Evolutionary conservation across 106 monocot species (phyloP), one percentile per base, ranked within the genome.

Genomic region (Platanthera zijinensis): DNA sequence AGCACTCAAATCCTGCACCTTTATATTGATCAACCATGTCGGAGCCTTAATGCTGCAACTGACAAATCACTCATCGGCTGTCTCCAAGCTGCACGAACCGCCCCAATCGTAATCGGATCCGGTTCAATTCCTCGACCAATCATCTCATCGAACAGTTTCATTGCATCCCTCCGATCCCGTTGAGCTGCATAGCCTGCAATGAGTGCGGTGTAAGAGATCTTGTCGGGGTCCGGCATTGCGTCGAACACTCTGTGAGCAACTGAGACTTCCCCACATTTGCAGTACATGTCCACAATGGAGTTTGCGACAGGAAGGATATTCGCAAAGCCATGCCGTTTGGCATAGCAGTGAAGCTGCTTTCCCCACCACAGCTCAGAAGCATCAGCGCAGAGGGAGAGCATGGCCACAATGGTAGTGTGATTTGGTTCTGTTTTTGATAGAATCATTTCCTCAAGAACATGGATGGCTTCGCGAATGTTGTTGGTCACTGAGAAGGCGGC

Each of bases 251-350:
- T 87, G 39, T 72, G 81, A 32, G 87, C 90, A 63, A 56, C 30
- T 12, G 25, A 77, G 5, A 87, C 77, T 47, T 57, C 83, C 39
- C 87, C 87, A 1, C 81, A 83, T 69, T 81, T 90, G 57, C 85
- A 87, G 47, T 90, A 90, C 83, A 87, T 78, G 39, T 83, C 77
- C 5, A 90, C 50, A 30, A 90, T 78, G 30, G 87, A 83, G 52
- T 90, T 87, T 48, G 74, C 73, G 10, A 87, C 4, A 25, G 77
- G 45, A 7, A 48, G 62, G 56, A 79, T 74, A 14, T 56, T 52
- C 68, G 75, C 51, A 28, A 82, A 75, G 19, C 75, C 74, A 12
- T 71, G 76, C 21, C 85, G 87, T 7, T 32, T 76, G 6, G 83
- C 81, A 76, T 82, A 83, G 46, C 87, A 85, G 50, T 90, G 90